Conservation (phyloP, 1,284 basidiomycete genomes). For the Singerocomus rubriflavus region DNA sequence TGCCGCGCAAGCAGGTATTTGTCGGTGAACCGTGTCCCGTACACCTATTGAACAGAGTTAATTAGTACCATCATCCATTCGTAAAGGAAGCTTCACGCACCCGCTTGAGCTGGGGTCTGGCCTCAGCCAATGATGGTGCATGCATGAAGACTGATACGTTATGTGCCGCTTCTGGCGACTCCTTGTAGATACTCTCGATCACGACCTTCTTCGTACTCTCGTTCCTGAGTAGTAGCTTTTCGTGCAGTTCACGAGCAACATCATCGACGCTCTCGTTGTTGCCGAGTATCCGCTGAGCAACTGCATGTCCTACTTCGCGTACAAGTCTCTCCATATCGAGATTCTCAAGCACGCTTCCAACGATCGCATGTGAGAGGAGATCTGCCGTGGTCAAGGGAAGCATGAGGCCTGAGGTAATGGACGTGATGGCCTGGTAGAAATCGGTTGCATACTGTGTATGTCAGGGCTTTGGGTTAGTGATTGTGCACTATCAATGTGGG, state of each 20-base stretch:
- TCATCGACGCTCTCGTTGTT: slow-evolving; percentile 95
- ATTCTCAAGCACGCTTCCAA: slow-evolving; percentile 95
- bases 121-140: slow-evolving; percentile 71
- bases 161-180: slow-evolving; percentile 82
- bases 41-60: slow-evolving; percentile 52
- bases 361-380: slow-evolving; percentile 95
- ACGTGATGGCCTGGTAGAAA: slow-evolving; percentile 91
- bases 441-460: slow-evolving; percentile 78
- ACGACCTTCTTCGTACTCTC: slow-evolving; percentile 97
- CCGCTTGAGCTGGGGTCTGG: slow-evolving; percentile 76
- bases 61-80: slow-evolving; percentile 1
- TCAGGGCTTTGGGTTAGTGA: slow-evolving; percentile 22
- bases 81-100: slow-evolving; percentile 42
- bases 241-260: slow-evolving; percentile 90
- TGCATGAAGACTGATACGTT: slow-evolving; percentile 88
- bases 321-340: slow-evolving; percentile 98
- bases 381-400: slow-evolving; percentile 95
- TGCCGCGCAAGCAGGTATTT: slow-evolving; percentile 84
- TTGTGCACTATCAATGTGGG: slow-evolving; percentile 8
- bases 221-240: slow-evolving; percentile 86
- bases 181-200: slow-evolving; percentile 95
- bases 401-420: slow-evolving; percentile 93
- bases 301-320: slow-evolving; percentile 88
- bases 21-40: slow-evolving; percentile 89
- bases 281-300: slow-evolving; percentile 87